Evolutionary conservation across 331 rosid species (phyloP).

Genomic region (Phaseolus coccineus): DNA sequence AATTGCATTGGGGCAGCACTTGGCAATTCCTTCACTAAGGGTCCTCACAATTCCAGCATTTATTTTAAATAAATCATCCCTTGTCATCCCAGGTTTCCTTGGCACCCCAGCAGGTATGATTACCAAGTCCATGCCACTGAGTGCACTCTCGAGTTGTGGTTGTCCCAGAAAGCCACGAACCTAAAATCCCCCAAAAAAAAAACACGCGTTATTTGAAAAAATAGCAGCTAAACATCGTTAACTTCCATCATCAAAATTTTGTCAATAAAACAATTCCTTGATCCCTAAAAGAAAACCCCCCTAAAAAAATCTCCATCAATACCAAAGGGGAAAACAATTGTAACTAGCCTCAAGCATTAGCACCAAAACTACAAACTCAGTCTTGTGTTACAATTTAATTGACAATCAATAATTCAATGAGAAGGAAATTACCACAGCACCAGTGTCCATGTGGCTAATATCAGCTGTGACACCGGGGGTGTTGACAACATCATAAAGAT

Average conservation of each 20-base stretch:
- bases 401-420: not conserved
- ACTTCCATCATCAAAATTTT: constrained; percentile 10
- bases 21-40: constrained; percentile 82
- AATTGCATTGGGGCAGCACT: constrained; percentile 81
- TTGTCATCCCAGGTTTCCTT: constrained; percentile 98
- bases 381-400: not conserved
- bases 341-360: not conserved
- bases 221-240: constrained; percentile 21
- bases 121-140: constrained; percentile 89
- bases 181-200: constrained; percentile 50
- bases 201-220: constrained; percentile 13
- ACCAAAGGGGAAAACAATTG: not conserved
- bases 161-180: constrained; percentile 96
- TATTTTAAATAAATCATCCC: constrained; percentile 93
- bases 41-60: constrained; percentile 98
- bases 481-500: constrained; percentile 92
- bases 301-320: not conserved
- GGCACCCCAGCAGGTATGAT: constrained; percentile 97
- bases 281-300: constrained; percentile 11
- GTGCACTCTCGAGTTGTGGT: constrained; percentile 83
- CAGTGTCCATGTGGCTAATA: constrained; percentile 97
- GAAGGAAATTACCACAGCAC: constrained; percentile 80
- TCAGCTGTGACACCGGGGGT: constrained; percentile 98
- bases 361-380: constrained; percentile 2
- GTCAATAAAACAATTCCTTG: constrained; percentile 21